These are phyloP conservation scores for Verticillium nubilum DNA, from an alignment of 2,329 filamentous ascomycete species.

Conservation along the genomic window DNA sequence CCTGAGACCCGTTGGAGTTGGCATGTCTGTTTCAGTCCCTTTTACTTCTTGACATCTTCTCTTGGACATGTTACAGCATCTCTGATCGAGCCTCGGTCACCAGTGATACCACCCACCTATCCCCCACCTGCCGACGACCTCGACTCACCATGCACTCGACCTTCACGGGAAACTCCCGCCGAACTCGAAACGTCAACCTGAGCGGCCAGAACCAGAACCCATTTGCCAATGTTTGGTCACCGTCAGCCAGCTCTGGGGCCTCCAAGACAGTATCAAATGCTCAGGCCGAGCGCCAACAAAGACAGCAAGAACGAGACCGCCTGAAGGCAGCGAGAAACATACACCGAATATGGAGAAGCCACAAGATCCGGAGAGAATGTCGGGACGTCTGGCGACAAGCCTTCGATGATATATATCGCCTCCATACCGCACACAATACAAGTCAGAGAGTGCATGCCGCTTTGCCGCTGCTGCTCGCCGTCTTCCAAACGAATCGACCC, in stretches of 20 bases:
- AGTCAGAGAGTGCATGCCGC: constrained; percentile 34
- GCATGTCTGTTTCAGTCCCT: background rate
- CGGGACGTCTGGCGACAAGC: constrained; percentile 50
- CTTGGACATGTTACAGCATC: background rate
- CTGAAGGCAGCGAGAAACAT: constrained; percentile 68
- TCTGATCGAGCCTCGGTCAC: background rate
- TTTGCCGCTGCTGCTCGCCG: constrained; percentile 41
- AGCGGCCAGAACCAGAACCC: constrained; percentile 79
- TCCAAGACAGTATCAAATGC: constrained; percentile 79
- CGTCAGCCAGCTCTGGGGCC: constrained; percentile 54
- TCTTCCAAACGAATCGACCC: constrained; percentile 36
- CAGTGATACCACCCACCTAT: background rate
- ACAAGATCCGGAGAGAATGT: constrained; percentile 55
- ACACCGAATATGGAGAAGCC: constrained; percentile 79
- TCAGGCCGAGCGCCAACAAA: constrained; percentile 75
- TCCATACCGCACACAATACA: constrained; percentile 19
- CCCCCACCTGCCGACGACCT: constrained; percentile 5
- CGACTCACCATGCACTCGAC: constrained; percentile 70
- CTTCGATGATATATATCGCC: constrained; percentile 57
- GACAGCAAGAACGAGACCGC: constrained; percentile 75
- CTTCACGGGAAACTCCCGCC: constrained; percentile 83
- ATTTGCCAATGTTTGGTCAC: constrained; percentile 60
- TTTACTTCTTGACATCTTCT: background rate
- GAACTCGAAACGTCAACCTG: constrained; percentile 87
- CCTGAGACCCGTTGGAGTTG: background rate